Evolutionary conservation across 768 basidiomycete species (phyloP).

Genomic region (Tylopilus plumbeoviolaceoides): DNA sequence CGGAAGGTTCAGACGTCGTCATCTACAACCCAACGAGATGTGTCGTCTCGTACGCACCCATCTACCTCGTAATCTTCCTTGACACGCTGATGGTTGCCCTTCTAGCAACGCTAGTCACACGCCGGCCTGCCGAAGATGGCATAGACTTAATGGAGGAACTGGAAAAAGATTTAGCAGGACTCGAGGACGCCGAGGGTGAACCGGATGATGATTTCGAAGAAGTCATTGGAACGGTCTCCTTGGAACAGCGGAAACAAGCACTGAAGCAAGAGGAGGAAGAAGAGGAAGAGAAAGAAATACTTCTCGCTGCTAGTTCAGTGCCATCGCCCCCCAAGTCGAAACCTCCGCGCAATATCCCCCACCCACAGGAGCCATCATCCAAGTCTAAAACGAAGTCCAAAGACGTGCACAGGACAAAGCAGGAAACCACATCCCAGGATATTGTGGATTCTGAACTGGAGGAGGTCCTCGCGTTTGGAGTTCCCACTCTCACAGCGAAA

Average conservation of each 20-base stretch:
- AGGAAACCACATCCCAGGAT: conserved; percentile 13
- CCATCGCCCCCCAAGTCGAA: conserved; percentile 34
- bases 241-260: conserved; percentile 32
- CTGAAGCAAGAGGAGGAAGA: conserved; percentile 22
- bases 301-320: conserved; percentile 19
- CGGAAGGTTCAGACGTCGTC: too few species aligned
- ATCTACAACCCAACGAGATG: conserved; percentile 8
- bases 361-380: conserved; percentile 17
- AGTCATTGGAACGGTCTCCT: conserved; percentile 30
- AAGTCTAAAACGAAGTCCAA: conserved; percentile 29
- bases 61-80: background rate
- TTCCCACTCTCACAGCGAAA: conserved; percentile 37
- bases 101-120: conserved; percentile 18
- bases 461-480: conserved; percentile 48
- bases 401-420: conserved; percentile 21
- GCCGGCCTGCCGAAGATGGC: conserved; percentile 26
- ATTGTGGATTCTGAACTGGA: conserved; percentile 34
- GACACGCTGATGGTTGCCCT: background rate
- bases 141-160: conserved; percentile 28
- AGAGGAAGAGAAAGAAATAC: conserved; percentile 35
- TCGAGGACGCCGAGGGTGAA: conserved; percentile 38
- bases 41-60: conserved; percentile 22
- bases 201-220: conserved; percentile 45
- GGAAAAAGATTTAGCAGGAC: conserved; percentile 23
- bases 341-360: conserved; percentile 22